Conservation (phyloP, 805 yeast species). For the Yamadazyma olivae region DNA sequence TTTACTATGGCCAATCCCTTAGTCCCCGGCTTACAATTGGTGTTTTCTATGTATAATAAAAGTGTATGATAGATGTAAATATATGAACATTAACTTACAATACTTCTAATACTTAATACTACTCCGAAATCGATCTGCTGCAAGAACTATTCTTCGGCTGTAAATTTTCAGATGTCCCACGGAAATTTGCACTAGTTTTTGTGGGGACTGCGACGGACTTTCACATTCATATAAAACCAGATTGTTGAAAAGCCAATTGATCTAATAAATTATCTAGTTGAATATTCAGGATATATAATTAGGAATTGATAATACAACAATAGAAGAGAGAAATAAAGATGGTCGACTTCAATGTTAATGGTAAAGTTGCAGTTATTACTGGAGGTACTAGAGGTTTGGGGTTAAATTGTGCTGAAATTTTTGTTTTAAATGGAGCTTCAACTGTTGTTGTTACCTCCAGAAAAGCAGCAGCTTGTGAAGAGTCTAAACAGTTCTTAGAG, state of each 20-base stretch:
- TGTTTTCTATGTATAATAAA: conserved; percentile 29
- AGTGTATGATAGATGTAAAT: conserved; percentile 1
- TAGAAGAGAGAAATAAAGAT: conserved; percentile 16
- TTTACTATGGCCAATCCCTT: conserved; percentile 63
- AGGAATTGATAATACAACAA: no score
- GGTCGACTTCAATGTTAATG: conserved; percentile 50
- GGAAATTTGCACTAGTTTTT: no score
- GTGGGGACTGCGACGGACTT: background rate
- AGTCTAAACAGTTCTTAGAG: conserved; percentile 45
- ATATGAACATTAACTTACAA: no score
- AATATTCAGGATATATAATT: no score
- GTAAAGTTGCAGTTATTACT: conserved; percentile 64
- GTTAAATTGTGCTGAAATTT: conserved; percentile 61
- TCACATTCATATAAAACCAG: no score
- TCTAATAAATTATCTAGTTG: no score
- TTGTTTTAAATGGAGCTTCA: conserved; percentile 59
- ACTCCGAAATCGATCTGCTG: no score
- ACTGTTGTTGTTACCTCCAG: conserved; percentile 64
- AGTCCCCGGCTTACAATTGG: conserved; percentile 57
- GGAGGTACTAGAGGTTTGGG: conserved; percentile 81
- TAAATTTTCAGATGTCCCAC: no score
- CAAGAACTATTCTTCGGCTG: no score
- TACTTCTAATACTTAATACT: no score
- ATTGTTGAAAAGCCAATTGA: no score
- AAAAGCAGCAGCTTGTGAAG: conserved; percentile 57